Percentiles rank a stretch among this genome's conserved stretches.
phyloP scores from a whole-genome alignment of 306 rosid species.

The Dicorynia guianensis region DNA sequence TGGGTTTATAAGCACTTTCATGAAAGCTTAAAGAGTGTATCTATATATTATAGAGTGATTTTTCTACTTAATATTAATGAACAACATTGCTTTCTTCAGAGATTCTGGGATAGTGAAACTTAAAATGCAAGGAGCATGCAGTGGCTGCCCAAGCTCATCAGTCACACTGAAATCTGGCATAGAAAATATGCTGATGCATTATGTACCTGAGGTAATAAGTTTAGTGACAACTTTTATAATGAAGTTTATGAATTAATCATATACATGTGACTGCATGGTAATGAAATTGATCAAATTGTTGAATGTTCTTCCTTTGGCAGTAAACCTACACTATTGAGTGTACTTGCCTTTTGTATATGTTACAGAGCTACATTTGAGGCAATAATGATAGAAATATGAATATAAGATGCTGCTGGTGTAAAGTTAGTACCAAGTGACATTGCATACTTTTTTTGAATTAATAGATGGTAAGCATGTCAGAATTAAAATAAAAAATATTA shows the following conservation, averaged over 20 bases:
- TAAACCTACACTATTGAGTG: neutral
- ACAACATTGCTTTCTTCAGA: constrained; percentile 51
- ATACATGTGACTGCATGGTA: neutral
- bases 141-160: constrained; percentile 99
- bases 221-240: constrained; percentile 12
- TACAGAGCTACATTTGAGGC: constrained; percentile 10
- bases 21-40: constrained; percentile 5
- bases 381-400: neutral
- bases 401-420: neutral
- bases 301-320: constrained; percentile 15
- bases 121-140: constrained; percentile 97
- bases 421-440: neutral
- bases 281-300: constrained; percentile 10
- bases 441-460: neutral
- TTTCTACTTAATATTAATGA: neutral
- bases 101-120: constrained; percentile 88
- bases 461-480: too few species aligned
- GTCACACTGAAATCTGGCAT: constrained; percentile 98
- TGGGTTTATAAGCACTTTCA: constrained; percentile 31
- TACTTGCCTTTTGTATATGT: constrained; percentile 6
- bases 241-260: constrained; percentile 24
- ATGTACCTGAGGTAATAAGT: constrained; percentile 90
- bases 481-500: too few species aligned
- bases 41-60: neutral
- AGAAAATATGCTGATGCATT: constrained; percentile 98